These are phyloP conservation scores for Pleurotus salmoneostramineus DNA, from an alignment of 768 basidiomycete genomes.

Conservation along the genomic window DNA sequence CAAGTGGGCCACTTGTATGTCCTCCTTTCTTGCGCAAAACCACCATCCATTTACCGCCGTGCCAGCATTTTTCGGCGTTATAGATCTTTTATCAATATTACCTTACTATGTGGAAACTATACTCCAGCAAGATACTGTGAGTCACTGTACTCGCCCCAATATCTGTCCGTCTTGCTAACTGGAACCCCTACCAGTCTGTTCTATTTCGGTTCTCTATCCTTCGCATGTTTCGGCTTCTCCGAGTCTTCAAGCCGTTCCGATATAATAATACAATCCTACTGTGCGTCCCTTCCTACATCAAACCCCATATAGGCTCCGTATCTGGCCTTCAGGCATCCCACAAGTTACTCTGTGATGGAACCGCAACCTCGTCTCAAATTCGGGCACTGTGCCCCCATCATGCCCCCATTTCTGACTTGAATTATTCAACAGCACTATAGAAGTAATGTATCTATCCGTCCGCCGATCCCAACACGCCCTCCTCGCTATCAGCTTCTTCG, in stretches of 20 bases:
- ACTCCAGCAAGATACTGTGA: slow-evolving; percentile 79
- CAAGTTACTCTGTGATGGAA: too few relatives aligned
- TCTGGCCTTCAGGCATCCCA: too few relatives aligned
- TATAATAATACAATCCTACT: slow-evolving; percentile 80
- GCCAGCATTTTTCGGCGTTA: slow-evolving; percentile 77
- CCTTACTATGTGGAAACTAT: slow-evolving; percentile 89
- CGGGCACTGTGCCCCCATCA: background rate
- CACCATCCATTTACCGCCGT: slow-evolving; percentile 10
- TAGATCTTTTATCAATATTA: slow-evolving; percentile 81
- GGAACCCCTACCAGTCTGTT: slow-evolving; percentile 49
- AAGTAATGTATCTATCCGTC: slow-evolving; percentile 91
- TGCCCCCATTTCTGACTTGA: background rate
- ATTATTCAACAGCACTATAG: slow-evolving; percentile 58
- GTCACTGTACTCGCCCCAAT: slow-evolving; percentile 16
- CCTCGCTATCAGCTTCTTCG: slow-evolving; percentile 85
- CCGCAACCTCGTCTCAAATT: background rate
- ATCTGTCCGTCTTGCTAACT: background rate
- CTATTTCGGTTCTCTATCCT: slow-evolving; percentile 90
- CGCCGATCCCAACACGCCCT: slow-evolving; percentile 83
- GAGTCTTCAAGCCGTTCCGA: slow-evolving; percentile 88
- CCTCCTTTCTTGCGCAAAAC: background rate
- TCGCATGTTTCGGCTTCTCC: slow-evolving; percentile 82
- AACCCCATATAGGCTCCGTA: too few relatives aligned
- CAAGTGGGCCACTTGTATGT: slow-evolving; percentile 68
- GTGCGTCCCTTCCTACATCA: slow-evolving; percentile 34